Percentiles rank a stretch among this genome's conserved stretches.
These are phyloP conservation scores for Sugiyamaella novakii DNA, from an alignment of 1,139 yeast species.

Conservation along the genomic window DNA sequence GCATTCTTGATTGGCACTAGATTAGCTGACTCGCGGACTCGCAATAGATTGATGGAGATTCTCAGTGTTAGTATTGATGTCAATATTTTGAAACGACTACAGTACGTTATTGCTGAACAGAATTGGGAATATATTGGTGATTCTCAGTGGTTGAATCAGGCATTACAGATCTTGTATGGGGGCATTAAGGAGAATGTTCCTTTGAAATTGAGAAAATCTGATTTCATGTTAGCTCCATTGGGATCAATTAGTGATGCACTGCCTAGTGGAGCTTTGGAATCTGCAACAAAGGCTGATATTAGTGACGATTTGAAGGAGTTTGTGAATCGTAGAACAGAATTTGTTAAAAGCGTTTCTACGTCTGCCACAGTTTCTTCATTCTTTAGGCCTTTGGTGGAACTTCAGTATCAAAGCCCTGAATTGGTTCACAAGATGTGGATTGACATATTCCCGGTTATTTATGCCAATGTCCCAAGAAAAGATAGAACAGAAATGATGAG, in stretches of 20 bases:
- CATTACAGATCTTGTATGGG: conserved; percentile 81
- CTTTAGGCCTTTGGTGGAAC: conserved; percentile 73
- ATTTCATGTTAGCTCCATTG: conserved; percentile 20
- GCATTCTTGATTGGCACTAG: conserved; percentile 95
- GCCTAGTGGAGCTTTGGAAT: conserved; percentile 15
- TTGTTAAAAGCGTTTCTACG: conserved; percentile 50
- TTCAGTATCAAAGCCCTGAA: conserved; percentile 80
- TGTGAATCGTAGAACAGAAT: conserved; percentile 53
- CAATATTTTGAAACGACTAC: conserved; percentile 75
- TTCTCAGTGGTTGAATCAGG: conserved; percentile 94
- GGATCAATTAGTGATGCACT: conserved; percentile 21
- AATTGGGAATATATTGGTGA: conserved; percentile 96
- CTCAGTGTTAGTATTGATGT: conserved; percentile 78
- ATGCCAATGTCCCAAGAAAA: conserved; percentile 68
- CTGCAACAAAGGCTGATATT: conserved; percentile 25
- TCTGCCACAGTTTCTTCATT: conserved; percentile 54
- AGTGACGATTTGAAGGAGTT: conserved; percentile 42
- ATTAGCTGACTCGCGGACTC: conserved; percentile 70
- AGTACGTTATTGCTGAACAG: conserved; percentile 86
- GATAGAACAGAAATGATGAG: conserved; percentile 84
- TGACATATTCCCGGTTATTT: conserved; percentile 77
- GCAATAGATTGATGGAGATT: conserved; percentile 78
- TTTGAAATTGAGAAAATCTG: conserved; percentile 5
- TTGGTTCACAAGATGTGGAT: conserved; percentile 87
- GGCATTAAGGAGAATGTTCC: conserved; percentile 47